A percentile compares a stretch with the other conserved stretches of the same genome.
Conservation (phyloP, 2,329 filamentous ascomycete species). For the Hysterium pulicare region DNA sequence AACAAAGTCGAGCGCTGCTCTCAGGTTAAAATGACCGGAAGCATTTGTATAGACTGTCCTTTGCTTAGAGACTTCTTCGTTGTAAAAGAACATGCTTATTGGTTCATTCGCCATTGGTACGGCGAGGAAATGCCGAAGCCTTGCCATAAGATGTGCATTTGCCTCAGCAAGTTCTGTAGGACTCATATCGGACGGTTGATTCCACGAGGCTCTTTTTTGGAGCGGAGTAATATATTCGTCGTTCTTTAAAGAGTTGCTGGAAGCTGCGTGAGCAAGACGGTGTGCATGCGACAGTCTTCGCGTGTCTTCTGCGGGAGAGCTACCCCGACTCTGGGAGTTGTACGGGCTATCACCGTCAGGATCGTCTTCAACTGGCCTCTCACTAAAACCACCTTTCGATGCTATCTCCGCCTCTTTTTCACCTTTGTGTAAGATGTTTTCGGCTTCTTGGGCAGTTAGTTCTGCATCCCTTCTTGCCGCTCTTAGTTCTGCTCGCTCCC, state of each 20-base stretch:
- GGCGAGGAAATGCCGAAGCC: slow-evolving; percentile 85
- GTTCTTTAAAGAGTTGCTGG: slow-evolving; percentile 23
- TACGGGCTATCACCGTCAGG: slow-evolving; percentile 41
- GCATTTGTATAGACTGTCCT: slow-evolving; percentile 82
- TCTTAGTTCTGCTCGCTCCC: slow-evolving; percentile 45
- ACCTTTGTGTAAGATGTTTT: slow-evolving; percentile 70
- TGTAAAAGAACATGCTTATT: slow-evolving; percentile 94
- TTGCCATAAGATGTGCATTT: slow-evolving; percentile 82
- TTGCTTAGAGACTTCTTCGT: slow-evolving; percentile 76
- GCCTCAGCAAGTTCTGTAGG: slow-evolving; percentile 73
- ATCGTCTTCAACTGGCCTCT: slow-evolving; percentile 52
- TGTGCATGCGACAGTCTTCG: slow-evolving; percentile 14
- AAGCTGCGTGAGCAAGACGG: slow-evolving; percentile 22
- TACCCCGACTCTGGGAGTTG: slow-evolving; percentile 31
- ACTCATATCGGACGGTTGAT: slow-evolving; percentile 60
- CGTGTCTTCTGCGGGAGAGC: slow-evolving; percentile 18
- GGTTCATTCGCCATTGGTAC: slow-evolving; percentile 73
- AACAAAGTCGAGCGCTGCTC: slow-evolving; percentile 80
- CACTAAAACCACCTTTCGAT: slow-evolving; percentile 70
- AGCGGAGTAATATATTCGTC: slow-evolving; percentile 36
- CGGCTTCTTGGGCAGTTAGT: slow-evolving; percentile 70
- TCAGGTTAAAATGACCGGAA: slow-evolving; percentile 79
- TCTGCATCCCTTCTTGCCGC: slow-evolving; percentile 57
- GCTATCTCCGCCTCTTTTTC: slow-evolving; percentile 69
- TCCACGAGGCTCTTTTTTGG: slow-evolving; percentile 49